Percentiles rank a stretch among this genome's conserved stretches.
Evolutionary conservation across 2,329 filamentous ascomycete species (phyloP).

Genomic region (Neospermospora avenae): DNA sequence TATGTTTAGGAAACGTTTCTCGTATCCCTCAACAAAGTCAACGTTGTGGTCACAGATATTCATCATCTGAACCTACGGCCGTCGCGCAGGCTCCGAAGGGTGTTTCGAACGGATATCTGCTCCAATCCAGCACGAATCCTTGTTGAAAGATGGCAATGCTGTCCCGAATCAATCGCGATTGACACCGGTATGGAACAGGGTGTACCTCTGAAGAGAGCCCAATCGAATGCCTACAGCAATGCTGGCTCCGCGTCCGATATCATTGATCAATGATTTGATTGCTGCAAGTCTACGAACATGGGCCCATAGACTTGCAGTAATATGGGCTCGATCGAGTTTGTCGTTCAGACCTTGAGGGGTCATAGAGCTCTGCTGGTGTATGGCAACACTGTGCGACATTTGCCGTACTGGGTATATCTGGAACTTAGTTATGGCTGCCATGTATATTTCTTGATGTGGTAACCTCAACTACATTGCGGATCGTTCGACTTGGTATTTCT

Average conservation of each 20-base stretch:
- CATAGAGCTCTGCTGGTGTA: slow-evolving; percentile 6
- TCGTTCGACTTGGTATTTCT: background rate
- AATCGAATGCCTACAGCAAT: slow-evolving; percentile 16
- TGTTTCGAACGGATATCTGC: slow-evolving; percentile 6
- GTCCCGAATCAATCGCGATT: slow-evolving; percentile 16
- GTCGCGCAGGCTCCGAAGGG: slow-evolving; percentile 5
- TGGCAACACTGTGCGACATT: background rate
- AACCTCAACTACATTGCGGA: slow-evolving; percentile 2
- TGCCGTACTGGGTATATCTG: slow-evolving; percentile 8
- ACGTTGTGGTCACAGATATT: background rate
- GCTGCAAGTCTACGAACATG: slow-evolving; percentile 5
- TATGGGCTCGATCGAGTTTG: slow-evolving; percentile 3
- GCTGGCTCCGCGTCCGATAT: background rate
- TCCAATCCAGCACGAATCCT: slow-evolving; percentile 7
- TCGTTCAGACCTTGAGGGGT: slow-evolving; percentile 12
- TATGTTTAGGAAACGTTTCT: too few species aligned
- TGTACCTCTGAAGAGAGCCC: slow-evolving; percentile 15
- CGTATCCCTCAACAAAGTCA: background rate
- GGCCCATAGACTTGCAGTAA: slow-evolving; percentile 6
- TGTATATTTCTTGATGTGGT: background rate
- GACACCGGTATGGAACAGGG: slow-evolving; percentile 15
- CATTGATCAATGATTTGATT: slow-evolving; percentile 14
- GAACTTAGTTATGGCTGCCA: background rate
- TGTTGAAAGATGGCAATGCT: slow-evolving; percentile 23
- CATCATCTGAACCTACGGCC: background rate